Evolutionary conservation across 352 stramenopile species (phyloP).

Genomic region (Globisporangium megalacanthum): DNA sequence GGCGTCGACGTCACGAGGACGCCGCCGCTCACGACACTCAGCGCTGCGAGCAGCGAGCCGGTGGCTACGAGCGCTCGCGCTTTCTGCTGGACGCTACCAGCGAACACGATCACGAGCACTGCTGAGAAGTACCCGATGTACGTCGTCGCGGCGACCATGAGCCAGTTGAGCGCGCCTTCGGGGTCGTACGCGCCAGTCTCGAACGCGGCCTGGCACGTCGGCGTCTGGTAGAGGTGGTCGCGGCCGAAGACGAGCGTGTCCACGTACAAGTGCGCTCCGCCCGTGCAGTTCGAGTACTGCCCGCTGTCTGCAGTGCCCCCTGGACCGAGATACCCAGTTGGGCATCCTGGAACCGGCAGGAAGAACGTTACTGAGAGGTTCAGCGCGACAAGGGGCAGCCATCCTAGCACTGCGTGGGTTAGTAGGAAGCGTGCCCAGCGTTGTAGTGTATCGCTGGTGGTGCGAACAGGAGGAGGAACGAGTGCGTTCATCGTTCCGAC

Average conservation of each 20-base stretch:
- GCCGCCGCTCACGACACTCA: slow-evolving; percentile 12
- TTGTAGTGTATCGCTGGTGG: background rate
- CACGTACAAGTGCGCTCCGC: slow-evolving; percentile 69
- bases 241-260: slow-evolving; percentile 56
- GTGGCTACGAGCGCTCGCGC: slow-evolving; percentile 2
- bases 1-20: slow-evolving; percentile 6
- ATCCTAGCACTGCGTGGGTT: slow-evolving; percentile 22
- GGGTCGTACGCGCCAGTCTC: slow-evolving; percentile 64
- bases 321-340: slow-evolving; percentile 66
- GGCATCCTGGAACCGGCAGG: slow-evolving; percentile 57
- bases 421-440: slow-evolving; percentile 6
- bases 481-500: slow-evolving; percentile 18
- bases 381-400: slow-evolving; percentile 27
- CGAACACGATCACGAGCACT: slow-evolving; percentile 18
- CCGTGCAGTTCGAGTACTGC: slow-evolving; percentile 57
- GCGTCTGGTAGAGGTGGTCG: slow-evolving; percentile 54
- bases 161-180: slow-evolving; percentile 73
- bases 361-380: slow-evolving; percentile 56
- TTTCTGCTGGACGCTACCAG: background rate
- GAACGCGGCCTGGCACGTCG: slow-evolving; percentile 55
- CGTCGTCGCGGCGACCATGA: slow-evolving; percentile 52
- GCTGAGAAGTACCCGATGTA: slow-evolving; percentile 64
- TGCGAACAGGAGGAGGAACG: background rate
- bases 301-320: slow-evolving; percentile 44
- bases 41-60: slow-evolving; percentile 3